Evolutionary conservation across 2,329 filamentous ascomycete species (phyloP).

Genomic region (Pyricularia grisea): DNA sequence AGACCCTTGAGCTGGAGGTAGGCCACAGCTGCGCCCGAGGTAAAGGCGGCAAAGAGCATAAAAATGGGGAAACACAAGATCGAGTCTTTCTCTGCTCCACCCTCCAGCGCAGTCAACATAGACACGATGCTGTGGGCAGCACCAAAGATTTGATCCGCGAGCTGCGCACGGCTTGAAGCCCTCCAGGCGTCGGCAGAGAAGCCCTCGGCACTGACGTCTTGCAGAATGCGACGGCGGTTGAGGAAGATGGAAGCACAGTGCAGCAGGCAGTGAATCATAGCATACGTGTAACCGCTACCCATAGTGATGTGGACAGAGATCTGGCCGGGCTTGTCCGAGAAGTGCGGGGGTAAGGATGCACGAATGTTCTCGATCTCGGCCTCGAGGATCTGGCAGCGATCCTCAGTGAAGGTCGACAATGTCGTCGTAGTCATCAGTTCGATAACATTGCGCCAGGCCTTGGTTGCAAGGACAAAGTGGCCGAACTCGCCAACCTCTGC

Average conservation of each 20-base stretch:
- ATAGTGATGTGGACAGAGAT: conserved; percentile 55
- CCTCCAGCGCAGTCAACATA: conserved; percentile 44
- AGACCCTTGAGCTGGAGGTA: conserved; percentile 54
- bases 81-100: conserved; percentile 46
- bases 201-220: conserved; percentile 42
- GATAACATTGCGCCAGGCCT: conserved; percentile 53
- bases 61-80: conserved; percentile 54
- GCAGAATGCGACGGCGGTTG: conserved; percentile 48
- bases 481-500: conserved; percentile 52
- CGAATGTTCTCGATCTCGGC: conserved; percentile 46
- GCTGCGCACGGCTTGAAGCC: conserved; percentile 33
- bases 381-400: conserved; percentile 40
- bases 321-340: conserved; percentile 50
- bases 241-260: conserved; percentile 53
- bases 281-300: conserved; percentile 53
- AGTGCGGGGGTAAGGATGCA: conserved; percentile 46
- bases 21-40: conserved; percentile 49
- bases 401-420: conserved; percentile 42
- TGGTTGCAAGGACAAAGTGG: conserved; percentile 50
- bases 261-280: conserved; percentile 52
- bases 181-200: conserved; percentile 47
- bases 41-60: conserved; percentile 55
- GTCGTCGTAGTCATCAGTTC: conserved; percentile 49
- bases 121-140: conserved; percentile 50
- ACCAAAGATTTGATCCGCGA: conserved; percentile 45